phyloP scores from a whole-genome alignment of 2,329 filamentous ascomycete genomes.

The Metarhizium sp. region DNA sequence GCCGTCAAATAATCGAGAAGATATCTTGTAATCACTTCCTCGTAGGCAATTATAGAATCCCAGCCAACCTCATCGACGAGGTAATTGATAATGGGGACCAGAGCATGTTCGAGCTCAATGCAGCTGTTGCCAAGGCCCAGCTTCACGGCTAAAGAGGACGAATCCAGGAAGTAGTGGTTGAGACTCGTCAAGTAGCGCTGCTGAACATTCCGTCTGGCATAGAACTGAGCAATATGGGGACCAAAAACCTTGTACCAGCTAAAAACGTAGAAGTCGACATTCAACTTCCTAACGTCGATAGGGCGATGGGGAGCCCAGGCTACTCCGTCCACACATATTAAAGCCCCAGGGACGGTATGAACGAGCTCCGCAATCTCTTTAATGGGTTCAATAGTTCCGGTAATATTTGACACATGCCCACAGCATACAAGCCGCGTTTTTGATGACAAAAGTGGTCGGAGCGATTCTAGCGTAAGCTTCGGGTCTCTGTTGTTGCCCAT shows the following conservation, averaged over 20 bases:
- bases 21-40: conserved; percentile 47
- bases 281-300: conserved; percentile 58
- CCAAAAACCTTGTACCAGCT: conserved; percentile 79
- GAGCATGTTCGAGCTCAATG: conserved; percentile 58
- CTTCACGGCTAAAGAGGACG: conserved; percentile 52
- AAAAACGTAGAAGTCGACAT: conserved; percentile 67
- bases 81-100: conserved; percentile 55
- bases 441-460: conserved; percentile 48
- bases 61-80: conserved; percentile 38
- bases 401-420: conserved; percentile 65
- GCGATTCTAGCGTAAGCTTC: conserved; percentile 25
- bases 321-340: conserved; percentile 67
- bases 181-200: conserved; percentile 46
- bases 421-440: conserved; percentile 62
- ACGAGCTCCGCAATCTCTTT: conserved; percentile 22
- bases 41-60: conserved; percentile 46
- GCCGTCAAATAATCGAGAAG: conserved; percentile 54
- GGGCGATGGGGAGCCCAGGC: conserved; percentile 65
- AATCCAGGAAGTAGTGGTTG: conserved; percentile 59
- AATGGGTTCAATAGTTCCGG: conserved; percentile 55
- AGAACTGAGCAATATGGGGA: conserved; percentile 63
- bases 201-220: conserved; percentile 44
- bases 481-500: conserved; percentile 35
- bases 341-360: conserved; percentile 24
- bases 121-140: conserved; percentile 58